Evolutionary conservation across 805 yeast genomes (phyloP).

Genomic region (Metschnikowia hibisci): DNA sequence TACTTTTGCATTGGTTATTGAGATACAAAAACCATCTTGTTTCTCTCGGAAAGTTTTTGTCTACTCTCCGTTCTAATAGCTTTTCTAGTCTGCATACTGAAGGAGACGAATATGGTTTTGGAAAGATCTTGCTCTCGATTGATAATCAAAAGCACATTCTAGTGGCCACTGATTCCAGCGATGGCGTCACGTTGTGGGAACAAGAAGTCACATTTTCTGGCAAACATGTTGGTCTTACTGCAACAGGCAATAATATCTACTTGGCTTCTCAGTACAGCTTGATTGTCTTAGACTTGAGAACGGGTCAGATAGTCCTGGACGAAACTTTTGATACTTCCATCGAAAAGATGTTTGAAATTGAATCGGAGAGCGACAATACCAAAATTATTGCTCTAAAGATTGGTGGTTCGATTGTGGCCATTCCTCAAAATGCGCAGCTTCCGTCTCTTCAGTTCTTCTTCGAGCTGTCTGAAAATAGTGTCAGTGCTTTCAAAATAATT

Average conservation of each 20-base stretch:
- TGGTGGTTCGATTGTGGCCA: conserved; percentile 5
- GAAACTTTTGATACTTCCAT: background rate
- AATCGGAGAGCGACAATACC: background rate
- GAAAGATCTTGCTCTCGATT: conserved; percentile 28
- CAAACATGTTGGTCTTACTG: conserved; percentile 3
- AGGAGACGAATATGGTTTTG: conserved; percentile 29
- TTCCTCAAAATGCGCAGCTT: conserved; percentile 1
- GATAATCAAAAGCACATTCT: conserved; percentile 17
- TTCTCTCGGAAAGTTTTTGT: conserved; percentile 28
- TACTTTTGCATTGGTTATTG: conserved; percentile 25
- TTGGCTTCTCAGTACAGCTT: conserved; percentile 12
- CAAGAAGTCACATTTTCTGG: background rate
- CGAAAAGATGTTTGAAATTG: conserved; percentile 7
- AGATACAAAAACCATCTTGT: conserved; percentile 32
- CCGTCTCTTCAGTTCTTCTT: conserved; percentile 16
- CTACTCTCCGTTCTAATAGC: background rate
- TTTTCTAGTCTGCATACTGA: conserved; percentile 2
- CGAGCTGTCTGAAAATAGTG: conserved; percentile 9
- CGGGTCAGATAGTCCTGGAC: conserved; percentile 9
- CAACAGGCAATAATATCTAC: conserved; percentile 8
- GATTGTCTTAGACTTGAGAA: conserved; percentile 11
- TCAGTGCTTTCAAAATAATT: conserved; percentile 23
- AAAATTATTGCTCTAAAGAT: conserved; percentile 11
- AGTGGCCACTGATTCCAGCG: conserved; percentile 13
- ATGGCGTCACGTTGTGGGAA: conserved; percentile 12